Evolutionary conservation across 139 green algal species (phyloP), one percentile per base, ranked within the genome.

Genomic region (Picochlorum sp.): DNA sequence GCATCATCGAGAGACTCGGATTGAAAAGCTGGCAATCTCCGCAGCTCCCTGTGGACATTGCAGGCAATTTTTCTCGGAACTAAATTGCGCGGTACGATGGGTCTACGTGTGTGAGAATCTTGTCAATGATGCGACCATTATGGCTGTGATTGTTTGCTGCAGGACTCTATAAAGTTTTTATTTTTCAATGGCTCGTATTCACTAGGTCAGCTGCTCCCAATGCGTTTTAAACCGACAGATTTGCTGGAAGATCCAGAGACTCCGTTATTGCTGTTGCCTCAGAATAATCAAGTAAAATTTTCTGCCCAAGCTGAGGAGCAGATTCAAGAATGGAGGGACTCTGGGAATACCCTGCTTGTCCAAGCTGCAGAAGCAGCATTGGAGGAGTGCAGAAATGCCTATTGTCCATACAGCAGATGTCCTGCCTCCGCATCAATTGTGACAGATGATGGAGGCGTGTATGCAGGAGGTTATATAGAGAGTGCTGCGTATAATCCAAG

Each of bases 1-100:
- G 11, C 56, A 76, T 44, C 76, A 88, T 55, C 69, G 71, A 8
- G 87, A 92, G 69, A 47, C 37, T 3, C 62, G 49, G 30, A 69
- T 95, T 0, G 18, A 60, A 2, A 75, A 70, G 6, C 49, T 94
- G 20, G 85, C 82, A 3, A 76, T 95, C 7, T 87, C 73, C 3
- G 86, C 78, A 2, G 85, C 85, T 13, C 88, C 88, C 14, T 95
- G 88, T 68, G 88, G 88, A 15, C 87, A 95, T 76, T 95, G 88
- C 71, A 66, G 88, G 1, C 88, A 95, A 70, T 94, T 95, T 45
- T 83, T 77, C 28, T 76, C 66, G 13, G 88, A 95, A 78, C 79
- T 95, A 8, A 66, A 68, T 18, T 82, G 80, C 57, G 81, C 83
- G 67, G 85, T 92, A 55, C 41, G 79, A 13, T 41, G 34, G 7